Evolutionary conservation across 2,329 filamentous ascomycete genomes (phyloP), one percentile per base, ranked within the genome.

Genomic region (Plenodomus biglobosus): DNA sequence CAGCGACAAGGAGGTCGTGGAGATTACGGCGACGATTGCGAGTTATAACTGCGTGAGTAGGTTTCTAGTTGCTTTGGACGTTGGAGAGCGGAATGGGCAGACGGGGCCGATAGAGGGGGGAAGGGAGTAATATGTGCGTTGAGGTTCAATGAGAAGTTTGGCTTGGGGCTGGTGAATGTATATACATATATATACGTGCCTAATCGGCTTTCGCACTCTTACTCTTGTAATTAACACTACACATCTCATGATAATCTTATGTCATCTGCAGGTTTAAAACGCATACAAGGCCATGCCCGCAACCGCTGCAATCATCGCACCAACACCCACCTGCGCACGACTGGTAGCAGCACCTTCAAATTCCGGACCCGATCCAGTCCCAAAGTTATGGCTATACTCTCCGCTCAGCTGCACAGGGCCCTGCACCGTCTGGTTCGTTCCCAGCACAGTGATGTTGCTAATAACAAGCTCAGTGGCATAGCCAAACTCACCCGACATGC

Each of bases 1-100:
- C 57, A 78, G 67, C 19, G 86, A 92, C 53, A 78, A 80, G 63
- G 87, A 92, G 73, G 78, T 92, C 42, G 87, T 95, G 13, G 90
- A 95, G 75, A 80, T 94, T 54, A 92, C 88, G 38, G 83, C 87
- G 24, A 92, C 87, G 18, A 81, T 90, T 46, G 88, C 87, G 11
- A 84, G 83, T 45, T 95, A 95, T 69, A 95, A 95, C 68, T 92
- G 88, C 65, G 89, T 95, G 15, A 91, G 87, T 69, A 80, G 90
- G 22, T 92, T 95, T 60, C 71, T 95, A 58, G 89, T 95, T 17
- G 90, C 90, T 13, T 71, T 95, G 46, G 86, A 95, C 74, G 88
- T 78, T 11, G 75, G 76, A 0, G 76, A 78, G 61, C 70, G 69
- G 57, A 73, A 73, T 54, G 56, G 37, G 20, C 52, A 62, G 53